Conservation (phyloP, 345 rosid species). For the Conringia planisiliqua region DNA sequence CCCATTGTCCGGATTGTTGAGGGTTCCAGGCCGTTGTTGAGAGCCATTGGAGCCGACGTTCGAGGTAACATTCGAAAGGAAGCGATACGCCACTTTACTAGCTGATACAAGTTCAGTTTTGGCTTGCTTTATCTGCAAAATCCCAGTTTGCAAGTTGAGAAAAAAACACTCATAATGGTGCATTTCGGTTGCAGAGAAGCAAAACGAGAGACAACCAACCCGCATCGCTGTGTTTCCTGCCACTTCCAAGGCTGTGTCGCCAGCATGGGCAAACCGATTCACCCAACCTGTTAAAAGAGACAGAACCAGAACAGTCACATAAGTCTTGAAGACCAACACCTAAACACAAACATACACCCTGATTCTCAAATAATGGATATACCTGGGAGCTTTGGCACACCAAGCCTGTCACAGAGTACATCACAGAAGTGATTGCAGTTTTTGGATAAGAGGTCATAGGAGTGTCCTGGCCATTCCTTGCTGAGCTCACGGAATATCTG, state of each 20-base stretch:
- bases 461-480: conserved; percentile 80
- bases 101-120: conserved; percentile 91
- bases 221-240: conserved; percentile 82
- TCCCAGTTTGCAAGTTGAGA: conserved; percentile 6
- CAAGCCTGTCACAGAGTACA: conserved; percentile 76
- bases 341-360: neutral
- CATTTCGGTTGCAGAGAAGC: neutral
- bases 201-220: conserved; percentile 41
- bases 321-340: neutral
- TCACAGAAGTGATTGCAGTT: conserved; percentile 98
- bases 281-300: conserved; percentile 72
- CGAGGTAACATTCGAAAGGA: conserved; percentile 60
- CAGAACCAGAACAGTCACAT: neutral
- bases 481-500: conserved; percentile 78
- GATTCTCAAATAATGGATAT: conserved; percentile 7
- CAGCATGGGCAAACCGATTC: conserved; percentile 95
- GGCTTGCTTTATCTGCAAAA: conserved; percentile 86
- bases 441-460: conserved; percentile 74
- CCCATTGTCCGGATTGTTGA: conserved; percentile 59
- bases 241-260: conserved; percentile 84
- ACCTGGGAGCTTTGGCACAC: conserved; percentile 95
- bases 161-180: neutral
- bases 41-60: conserved; percentile 26
- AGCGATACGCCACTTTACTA: conserved; percentile 95
- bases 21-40: conserved; percentile 40